Base-by-base conservation (phyloP, 116 monocot species). In the Papilionanthe hybrid region DNA sequence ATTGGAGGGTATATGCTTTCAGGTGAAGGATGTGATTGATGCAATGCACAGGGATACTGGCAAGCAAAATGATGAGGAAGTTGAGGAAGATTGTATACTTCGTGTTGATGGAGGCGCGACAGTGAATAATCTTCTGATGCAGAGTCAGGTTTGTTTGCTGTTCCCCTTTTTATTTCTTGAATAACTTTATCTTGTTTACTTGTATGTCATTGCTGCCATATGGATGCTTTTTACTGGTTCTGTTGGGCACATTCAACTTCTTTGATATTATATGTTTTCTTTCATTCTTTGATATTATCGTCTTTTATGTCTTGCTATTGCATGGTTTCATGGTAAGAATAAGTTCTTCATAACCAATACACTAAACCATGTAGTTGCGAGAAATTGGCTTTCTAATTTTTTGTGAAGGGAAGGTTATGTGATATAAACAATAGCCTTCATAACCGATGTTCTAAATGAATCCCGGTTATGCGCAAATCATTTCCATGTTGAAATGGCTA, bases 91-190 rank as follows among this genome's bases (percentile, higher is more conserved):
- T 69, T 97, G 92, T 29, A 66, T 91, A 85, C 88, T 97, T 28
- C 79, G 91, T 30, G 96, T 97, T 42, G 96, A 97, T 81, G 96
- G 96, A 6, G 96, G 96, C 20, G 94, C 96, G 22, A 91, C 92
- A 12, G 88, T 94, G 66, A 94, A 97, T 75, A 92, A 94, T 78
- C 92, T 94, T 72, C 82, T 97, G 49, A 92, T 97, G 96, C 96
- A 97, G 78, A 91, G 82, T 44, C 96, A 96, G 92, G 96, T 96
- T 86, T 66, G 8, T 42, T 43, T 73, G 53, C 53, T 17, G 1
- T 53, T 2, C 48, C 53, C 53, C 4, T 71, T 73, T 73, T 19
- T n/a, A 73, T 43, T 4, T 73, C 1, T 73, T 44, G 44, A n/a
- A 19, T 3, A 18, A 27, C 32, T 37, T 42, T 5, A 42, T 72